A percentile compares a stretch with the other conserved stretches of the same genome.
These are phyloP conservation scores for Tuber aestivum DNA, from an alignment of 495 filamentous ascomycete genomes.

Conservation along the genomic window DNA sequence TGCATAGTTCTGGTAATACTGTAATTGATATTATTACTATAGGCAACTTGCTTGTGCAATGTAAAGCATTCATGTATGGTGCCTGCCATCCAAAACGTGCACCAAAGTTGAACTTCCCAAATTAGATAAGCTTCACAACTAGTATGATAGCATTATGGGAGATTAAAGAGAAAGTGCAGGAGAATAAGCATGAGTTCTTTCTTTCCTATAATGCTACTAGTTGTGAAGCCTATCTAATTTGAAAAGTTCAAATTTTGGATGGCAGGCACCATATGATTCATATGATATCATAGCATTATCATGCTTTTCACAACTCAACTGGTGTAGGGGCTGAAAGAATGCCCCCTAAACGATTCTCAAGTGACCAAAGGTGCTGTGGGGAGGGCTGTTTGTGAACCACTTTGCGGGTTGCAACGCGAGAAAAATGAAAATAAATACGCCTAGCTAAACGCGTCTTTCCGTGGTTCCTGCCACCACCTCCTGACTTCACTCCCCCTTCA, in stretches of 20 bases:
- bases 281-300: no score
- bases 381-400: neutral
- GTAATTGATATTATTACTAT: neutral
- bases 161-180: no score
- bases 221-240: no score
- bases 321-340: neutral
- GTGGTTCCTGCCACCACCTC: neutral
- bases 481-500: neutral
- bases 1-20: neutral
- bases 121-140: no score
- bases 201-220: no score
- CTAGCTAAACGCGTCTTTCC: conserved; percentile 3
- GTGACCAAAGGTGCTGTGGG: neutral
- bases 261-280: no score
- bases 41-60: neutral
- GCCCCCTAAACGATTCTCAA: neutral
- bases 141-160: no score
- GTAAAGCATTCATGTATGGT: neutral
- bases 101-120: no score
- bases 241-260: no score
- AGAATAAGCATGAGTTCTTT: no score
- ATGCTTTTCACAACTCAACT: no score
- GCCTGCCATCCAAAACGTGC: no score
- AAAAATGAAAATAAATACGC: neutral
- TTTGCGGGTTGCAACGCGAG: neutral